phyloP scores from a whole-genome alignment of 2,329 filamentous ascomycete species.

The Thielaviopsis populi region DNA sequence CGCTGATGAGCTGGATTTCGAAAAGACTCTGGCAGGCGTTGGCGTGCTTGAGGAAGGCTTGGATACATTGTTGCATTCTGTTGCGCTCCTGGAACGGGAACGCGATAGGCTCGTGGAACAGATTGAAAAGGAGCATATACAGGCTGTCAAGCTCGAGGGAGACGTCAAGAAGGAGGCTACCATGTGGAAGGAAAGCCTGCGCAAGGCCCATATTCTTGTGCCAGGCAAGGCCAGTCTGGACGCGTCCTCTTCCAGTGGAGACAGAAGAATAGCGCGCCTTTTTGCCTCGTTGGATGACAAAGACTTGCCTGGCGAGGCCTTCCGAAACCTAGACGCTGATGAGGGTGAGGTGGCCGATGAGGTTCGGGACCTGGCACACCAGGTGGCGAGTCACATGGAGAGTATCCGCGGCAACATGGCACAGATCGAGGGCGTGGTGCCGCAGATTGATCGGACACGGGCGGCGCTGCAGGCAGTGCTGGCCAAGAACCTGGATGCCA shows the following conservation, averaged over 20 bases:
- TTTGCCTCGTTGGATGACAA: background rate
- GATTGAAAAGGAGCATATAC: constrained; percentile 40
- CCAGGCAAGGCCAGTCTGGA: background rate
- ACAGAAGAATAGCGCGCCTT: background rate
- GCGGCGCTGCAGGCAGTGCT: constrained; percentile 37
- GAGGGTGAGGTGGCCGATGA: constrained; percentile 16
- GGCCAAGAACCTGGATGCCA: constrained; percentile 30
- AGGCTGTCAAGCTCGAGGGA: constrained; percentile 35
- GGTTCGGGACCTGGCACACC: constrained; percentile 19
- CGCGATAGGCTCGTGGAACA: constrained; percentile 40
- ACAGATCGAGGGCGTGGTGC: constrained; percentile 38
- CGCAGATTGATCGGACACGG: constrained; percentile 33
- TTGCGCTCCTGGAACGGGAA: constrained; percentile 44
- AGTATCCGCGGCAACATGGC: constrained; percentile 39
- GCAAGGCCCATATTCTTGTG: constrained; percentile 25
- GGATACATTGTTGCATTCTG: constrained; percentile 46
- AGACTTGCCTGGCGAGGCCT: background rate
- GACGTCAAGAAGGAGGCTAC: constrained; percentile 41
- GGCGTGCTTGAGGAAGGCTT: constrained; percentile 41
- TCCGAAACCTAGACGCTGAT: constrained; percentile 32
- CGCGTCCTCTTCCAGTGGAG: background rate
- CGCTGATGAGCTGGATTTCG: constrained; percentile 49
- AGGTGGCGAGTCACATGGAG: constrained; percentile 41
- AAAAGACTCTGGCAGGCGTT: constrained; percentile 47
- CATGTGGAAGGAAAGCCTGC: constrained; percentile 34